Evolutionary conservation across 306 rosid species (phyloP), one percentile per base, ranked within the genome.

Genomic region (Lithocarpus polystachyus): DNA sequence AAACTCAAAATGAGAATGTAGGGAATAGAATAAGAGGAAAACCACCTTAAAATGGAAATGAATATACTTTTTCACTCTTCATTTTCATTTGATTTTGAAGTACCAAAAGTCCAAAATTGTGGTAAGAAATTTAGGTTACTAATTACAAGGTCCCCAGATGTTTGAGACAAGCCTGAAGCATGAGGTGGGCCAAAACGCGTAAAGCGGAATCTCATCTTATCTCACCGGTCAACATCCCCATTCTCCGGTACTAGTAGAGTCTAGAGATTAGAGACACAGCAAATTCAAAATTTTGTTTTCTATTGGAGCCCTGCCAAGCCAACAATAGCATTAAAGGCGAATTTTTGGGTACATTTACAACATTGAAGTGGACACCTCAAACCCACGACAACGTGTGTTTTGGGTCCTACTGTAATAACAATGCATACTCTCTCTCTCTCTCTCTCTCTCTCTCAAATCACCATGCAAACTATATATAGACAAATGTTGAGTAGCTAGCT

Each of bases 241-340:
- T 76, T 40, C 45, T 40, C 45, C 45, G 8, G 45, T 40, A 40
- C 45, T 12, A 40, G 45, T 62, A 62, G 73, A 24, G 75, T 64
- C 23, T 6, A 71, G 33, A 77, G 73, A 15, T 57, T 31, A 9
- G 4, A 71, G 33, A n/a, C n/a, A 74, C 52, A 60, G 57, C 60
- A n/a, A 72, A 77, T 78, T 83, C 71, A 86, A n/a, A n/a, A n/a
- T 59, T 61, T 62, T 84, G 72, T 80, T 73, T 77, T 72, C n/a
- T n/a, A n/a, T 61, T 20, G 17, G 37, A 31, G 57, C 26, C 14
- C 10, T 40, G 45, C 3, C 45, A 40, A 40, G 68, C 29, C 67
- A 35, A 54, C 28, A 64, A 52, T 73, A 26, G 29, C 74, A 62
- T 73, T 37, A 51, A 62, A 19, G 83, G 56, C 54, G 24, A 18